Evolutionary conservation across 148 eudicot species (phyloP).

Genomic region (Cornus kousa): DNA sequence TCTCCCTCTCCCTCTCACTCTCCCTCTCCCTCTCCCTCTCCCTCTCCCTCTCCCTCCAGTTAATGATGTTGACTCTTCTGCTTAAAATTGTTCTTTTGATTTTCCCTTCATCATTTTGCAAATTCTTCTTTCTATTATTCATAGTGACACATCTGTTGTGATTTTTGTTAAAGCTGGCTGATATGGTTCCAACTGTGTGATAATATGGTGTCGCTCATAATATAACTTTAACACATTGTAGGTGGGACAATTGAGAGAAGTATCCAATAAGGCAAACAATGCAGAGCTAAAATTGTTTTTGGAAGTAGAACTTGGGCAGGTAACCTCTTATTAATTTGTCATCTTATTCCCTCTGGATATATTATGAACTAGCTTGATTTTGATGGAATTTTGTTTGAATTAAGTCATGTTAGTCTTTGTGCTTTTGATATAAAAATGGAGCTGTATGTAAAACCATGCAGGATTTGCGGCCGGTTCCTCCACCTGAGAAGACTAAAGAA

Average conservation of each 20-base stretch:
- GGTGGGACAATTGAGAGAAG: conserved; percentile 92
- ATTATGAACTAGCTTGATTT: no score
- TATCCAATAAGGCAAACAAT: conserved; percentile 63
- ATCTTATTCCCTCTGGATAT: neutral
- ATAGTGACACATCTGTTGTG: neutral
- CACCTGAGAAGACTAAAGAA: conserved; percentile 73
- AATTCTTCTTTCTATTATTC: neutral
- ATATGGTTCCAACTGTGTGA: neutral
- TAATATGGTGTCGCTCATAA: neutral
- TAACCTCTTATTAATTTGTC: conserved; percentile 22
- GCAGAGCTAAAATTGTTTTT: conserved; percentile 87
- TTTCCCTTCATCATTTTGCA: neutral
- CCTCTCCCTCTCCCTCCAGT: no score
- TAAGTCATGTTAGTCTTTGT: neutral
- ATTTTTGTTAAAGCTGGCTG: neutral
- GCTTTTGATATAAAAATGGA: neutral
- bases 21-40: no score
- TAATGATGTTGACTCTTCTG: neutral
- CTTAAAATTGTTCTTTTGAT: neutral
- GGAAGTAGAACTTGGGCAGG: conserved; percentile 80
- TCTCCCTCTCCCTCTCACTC: no score
- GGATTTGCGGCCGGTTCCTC: conserved; percentile 70
- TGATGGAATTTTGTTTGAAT: conserved; percentile 2
- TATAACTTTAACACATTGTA: conserved; percentile 17
- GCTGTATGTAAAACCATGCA: conserved; percentile 21